Base-by-base conservation (phyloP, 1,284 basidiomycete species). In the Rhizoctonia solani region DNA sequence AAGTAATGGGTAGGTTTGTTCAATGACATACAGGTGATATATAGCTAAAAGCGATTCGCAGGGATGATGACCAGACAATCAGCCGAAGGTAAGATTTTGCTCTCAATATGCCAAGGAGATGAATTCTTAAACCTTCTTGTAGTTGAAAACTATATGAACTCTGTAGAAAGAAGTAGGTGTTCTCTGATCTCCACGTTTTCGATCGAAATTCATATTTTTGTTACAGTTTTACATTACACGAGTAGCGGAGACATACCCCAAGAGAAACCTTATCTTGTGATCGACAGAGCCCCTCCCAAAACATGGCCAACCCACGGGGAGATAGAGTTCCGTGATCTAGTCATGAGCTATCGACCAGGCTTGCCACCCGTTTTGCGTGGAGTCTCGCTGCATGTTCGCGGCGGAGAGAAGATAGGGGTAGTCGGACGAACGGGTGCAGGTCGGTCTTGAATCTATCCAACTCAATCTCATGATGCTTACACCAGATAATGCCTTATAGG, bases 71-170 rank as follows among this genome's bases (percentile, higher is more conserved):
- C 81, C 0, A 78, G 86, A 21, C 82, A 87, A 74, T 81, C 82
- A 5, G 86, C 87, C 1, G 86, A 88, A 74, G 83, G 88, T 5
- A 86, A 87, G 77, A 86, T 83, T 67, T 63, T 25, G 59, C 46
- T 42, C 14, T 46, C 29, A 5, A n/a, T 16, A 19, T 37, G 23
- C 16, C 29, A n/a, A 16, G n/a, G 19, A 16, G 16, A 34, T 46
- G 5, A 6, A 19, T 21, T 46, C 13, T 14, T 59, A 55, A 34
- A 8, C 30, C 14, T 30, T 50, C 11, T 50, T 34, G 49, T 53
- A 69, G 8, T 63, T 21, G 55, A 88, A 82, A 88, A 87, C 73
- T 85, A 88, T 73, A 85, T 92, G 84, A 90, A 89, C 74, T 83
- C 86, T 1, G 87, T 90, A 0, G 89, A 92, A 76, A 77, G 87